Base-by-base conservation (phyloP, 1,284 basidiomycete genomes). In the Irpex sp. region DNA sequence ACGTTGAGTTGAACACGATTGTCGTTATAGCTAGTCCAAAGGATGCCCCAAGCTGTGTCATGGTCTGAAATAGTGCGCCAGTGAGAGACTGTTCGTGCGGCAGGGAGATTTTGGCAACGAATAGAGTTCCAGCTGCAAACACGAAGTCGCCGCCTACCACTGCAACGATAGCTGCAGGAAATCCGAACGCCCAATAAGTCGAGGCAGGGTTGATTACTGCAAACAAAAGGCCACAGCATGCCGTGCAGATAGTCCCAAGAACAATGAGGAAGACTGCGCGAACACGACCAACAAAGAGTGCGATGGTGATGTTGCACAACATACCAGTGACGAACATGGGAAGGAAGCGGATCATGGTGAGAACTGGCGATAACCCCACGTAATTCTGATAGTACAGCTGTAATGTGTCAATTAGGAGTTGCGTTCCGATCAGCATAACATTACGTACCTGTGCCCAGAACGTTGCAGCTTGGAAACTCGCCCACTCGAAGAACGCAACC, bases 131-230 rank as follows among this genome's bases (percentile, higher is more conserved):
- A 0, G 85, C 79, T 0, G 92, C 80, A 72, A 89, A 93, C 13
- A 93, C 85, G 69, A 94, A 91, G 71, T 94, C 92, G 0, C 87
- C 90, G 37, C 93, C 93, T 53, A 92, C 80, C 21, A 93, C 92
- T 11, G 82, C 76, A 60, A 92, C 69, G 65, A 89, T 80, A 46
- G 93, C 86, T 0, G 89, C 86, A 3, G 92, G 90, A 77, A 97
- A 95, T 13, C 88, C 88, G 62, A 84, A 90, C 1, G 86, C 85
- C 93, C 93, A 95, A 72, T 90, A 97, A 0, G 85, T 74, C 1
- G 81, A 80, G 2, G 77, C 65, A 0, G 87, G 82, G 11, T 83
- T 70, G 63, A 94, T 87, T 4, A 92, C 71, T 0, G 92, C 91
- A 66, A 95, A 91, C 2, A 95, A 77, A 36, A 94, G 75, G 63